These are phyloP conservation scores for Chernovozyma sophiae-reginae DNA, from an alignment of 1,139 yeast genomes.

Conservation along the genomic window DNA sequence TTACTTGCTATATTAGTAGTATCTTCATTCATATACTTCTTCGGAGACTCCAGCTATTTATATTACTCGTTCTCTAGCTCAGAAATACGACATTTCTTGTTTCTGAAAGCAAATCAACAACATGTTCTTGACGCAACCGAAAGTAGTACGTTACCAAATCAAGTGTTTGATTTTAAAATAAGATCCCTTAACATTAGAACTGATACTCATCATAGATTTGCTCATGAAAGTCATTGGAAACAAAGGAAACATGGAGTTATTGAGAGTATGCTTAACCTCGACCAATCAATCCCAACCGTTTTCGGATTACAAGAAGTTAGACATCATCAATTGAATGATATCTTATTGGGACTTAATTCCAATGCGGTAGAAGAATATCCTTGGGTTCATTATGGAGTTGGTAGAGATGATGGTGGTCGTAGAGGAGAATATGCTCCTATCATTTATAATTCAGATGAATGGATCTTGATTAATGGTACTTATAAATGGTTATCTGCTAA, in stretches of 20 bases:
- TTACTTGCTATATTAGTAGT: neutral
- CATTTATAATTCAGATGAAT: slow-evolving; percentile 27
- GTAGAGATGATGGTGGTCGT: slow-evolving; percentile 43
- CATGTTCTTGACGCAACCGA: neutral
- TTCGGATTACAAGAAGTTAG: slow-evolving; percentile 31
- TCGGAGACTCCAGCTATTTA: neutral
- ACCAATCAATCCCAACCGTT: slow-evolving; percentile 17
- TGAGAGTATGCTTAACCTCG: slow-evolving; percentile 13
- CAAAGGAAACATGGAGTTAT: slow-evolving; percentile 21
- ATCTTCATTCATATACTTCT: neutral
- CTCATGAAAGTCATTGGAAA: slow-evolving; percentile 25
- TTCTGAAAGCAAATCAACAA: slow-evolving; percentile 2
- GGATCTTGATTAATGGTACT: slow-evolving; percentile 27
- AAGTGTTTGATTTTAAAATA: slow-evolving; percentile 14
- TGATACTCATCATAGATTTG: slow-evolving; percentile 16
- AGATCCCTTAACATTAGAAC: slow-evolving; percentile 26
- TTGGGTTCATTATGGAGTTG: slow-evolving; percentile 45
- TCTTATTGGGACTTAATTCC: slow-evolving; percentile 18
- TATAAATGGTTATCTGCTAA: slow-evolving; percentile 44
- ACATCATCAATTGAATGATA: slow-evolving; percentile 26
- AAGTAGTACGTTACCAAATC: neutral
- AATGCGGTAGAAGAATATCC: slow-evolving; percentile 12
- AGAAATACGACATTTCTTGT: slow-evolving; percentile 1
- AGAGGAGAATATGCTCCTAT: slow-evolving; percentile 47
- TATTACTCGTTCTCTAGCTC: slow-evolving; percentile 1